Evolutionary conservation across 139 green algal genomes (phyloP), one percentile per base, ranked within the genome.

Genomic region (Tetratostichococcus sp.): DNA sequence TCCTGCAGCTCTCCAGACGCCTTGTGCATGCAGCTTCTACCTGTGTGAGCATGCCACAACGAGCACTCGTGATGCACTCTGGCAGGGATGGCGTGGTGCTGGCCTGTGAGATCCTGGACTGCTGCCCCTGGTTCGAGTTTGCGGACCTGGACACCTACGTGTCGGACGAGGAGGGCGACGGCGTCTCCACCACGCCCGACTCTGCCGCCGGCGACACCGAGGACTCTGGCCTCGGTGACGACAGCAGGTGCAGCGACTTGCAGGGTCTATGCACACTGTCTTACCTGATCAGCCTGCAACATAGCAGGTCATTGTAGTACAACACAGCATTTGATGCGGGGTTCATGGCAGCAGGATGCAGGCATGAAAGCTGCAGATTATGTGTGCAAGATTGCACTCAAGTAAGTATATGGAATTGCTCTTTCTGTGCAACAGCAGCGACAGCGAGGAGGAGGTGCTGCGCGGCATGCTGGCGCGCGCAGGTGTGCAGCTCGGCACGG

Each of bases 51-150:
- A n/a, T n/a, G n/a, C n/a, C n/a, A n/a, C n/a, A n/a, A n/a, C n/a
- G n/a, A n/a, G n/a, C n/a, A n/a, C n/a, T n/a, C n/a, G n/a, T 77
- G 17, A 62, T 26, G 17, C 2, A 62, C 14, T 62, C 11, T 26
- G 2, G 19, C 50, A 62, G 77, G 28, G 88, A 92, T 35, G 70
- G 79, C 8, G 65, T 92, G 0, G 77, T 87, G 17, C 75, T 92
- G 34, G 34, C 75, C n/a, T 89, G 83, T 35, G 85, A 92, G 67
- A 79, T 92, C 30, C 75, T 92, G 35, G 88, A 92, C 32, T 87
- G 80, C 78, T 82, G 70, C 35, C 88, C 86, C 50, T 92, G 88
- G 88, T 82, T 87, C 67, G 83, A 91, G 71, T 88, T 87, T 66
- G 84, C 80, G 25, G 82, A 90, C 74, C 74, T 86, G 43, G 82